Conservation (phyloP, 2,329 filamentous ascomycete genomes). For the Fusarium sp. region DNA sequence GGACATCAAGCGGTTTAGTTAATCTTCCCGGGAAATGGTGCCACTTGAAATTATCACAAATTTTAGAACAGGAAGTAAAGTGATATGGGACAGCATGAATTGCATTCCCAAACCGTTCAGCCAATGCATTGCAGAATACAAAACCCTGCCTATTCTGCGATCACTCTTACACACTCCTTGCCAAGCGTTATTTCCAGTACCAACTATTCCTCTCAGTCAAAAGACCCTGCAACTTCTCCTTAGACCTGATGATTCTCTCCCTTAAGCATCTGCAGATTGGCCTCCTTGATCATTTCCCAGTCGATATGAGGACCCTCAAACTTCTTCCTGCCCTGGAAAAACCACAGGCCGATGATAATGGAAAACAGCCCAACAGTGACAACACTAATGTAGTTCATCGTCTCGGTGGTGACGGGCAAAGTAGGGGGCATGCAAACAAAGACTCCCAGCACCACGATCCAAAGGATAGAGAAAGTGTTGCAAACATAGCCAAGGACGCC, state of each 20-base stretch:
- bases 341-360: constrained; percentile 11
- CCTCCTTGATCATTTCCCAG: constrained; percentile 23
- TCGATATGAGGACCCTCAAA: constrained; percentile 21
- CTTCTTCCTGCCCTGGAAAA: constrained; percentile 4
- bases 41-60: no score
- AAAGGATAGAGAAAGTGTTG: constrained; percentile 12
- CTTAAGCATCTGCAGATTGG: constrained; percentile 10
- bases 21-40: no score
- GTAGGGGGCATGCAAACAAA: constrained; percentile 18
- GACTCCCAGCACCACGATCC: constrained; percentile 16
- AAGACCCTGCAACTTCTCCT: no score
- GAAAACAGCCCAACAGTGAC: constrained; percentile 8
- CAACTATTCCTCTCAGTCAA: not conserved
- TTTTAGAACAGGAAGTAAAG: no score
- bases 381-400: constrained; percentile 25
- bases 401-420: constrained; percentile 5
- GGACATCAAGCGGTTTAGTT: no score
- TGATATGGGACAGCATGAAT: not conserved
- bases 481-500: constrained; percentile 13
- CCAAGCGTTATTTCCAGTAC: no score
- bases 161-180: no score
- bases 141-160: not conserved
- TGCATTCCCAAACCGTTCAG: not conserved
- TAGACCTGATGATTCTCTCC: not conserved
- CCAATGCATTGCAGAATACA: not conserved